A percentile compares a stretch with the other conserved stretches of the same genome.
These are phyloP conservation scores for Trametes maxima DNA, from an alignment of 768 basidiomycete genomes.

Conservation along the genomic window DNA sequence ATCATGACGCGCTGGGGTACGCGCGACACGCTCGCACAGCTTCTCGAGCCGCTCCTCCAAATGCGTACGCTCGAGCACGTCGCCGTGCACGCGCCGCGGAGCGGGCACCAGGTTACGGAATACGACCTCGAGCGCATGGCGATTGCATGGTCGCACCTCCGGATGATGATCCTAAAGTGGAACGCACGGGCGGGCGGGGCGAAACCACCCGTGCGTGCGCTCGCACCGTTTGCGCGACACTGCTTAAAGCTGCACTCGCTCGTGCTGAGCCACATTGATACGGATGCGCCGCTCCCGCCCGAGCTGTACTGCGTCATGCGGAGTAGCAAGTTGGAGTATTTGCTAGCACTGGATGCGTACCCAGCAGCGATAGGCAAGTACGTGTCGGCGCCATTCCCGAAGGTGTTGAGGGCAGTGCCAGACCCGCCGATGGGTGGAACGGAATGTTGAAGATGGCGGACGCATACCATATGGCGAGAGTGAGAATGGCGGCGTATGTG, in stretches of 20 bases:
- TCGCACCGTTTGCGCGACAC: not conserved
- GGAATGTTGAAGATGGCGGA: not conserved
- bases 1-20: slow-evolving; percentile 4
- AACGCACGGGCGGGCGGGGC: not conserved
- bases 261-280: not conserved
- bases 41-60: not conserved
- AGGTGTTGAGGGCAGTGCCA: not conserved
- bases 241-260: not conserved
- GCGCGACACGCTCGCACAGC: not conserved
- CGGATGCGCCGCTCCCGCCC: not conserved
- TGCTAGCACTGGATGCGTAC: not conserved
- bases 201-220: not conserved
- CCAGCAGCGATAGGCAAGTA: not conserved
- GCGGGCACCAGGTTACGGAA: slow-evolving; percentile 5
- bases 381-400: not conserved
- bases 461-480: not conserved
- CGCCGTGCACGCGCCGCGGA: not conserved
- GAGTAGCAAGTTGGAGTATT: not conserved
- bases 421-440: not conserved
- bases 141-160: not conserved
- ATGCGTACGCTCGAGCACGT: slow-evolving; percentile 1
- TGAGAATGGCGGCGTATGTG: not conserved
- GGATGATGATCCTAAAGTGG: not conserved
- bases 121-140: slow-evolving; percentile 6
- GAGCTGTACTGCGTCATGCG: not conserved